A percentile compares a stretch with the other conserved stretches of the same genome.
These are phyloP conservation scores for Candida oleophila DNA, from an alignment of 805 yeast genomes.

Conservation along the genomic window DNA sequence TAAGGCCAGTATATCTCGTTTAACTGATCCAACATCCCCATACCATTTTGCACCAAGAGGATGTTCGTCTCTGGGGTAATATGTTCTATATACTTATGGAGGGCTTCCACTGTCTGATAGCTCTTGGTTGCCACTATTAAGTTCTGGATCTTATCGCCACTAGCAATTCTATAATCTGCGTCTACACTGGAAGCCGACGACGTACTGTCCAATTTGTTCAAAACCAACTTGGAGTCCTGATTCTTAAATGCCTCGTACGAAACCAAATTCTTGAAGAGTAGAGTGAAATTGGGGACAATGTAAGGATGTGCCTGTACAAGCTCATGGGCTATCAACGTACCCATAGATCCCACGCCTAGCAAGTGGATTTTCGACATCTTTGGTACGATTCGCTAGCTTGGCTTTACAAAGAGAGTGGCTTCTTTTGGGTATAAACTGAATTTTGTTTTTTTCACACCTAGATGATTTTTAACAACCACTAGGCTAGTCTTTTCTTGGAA, in stretches of 20 bases:
- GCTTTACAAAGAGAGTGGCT: not conserved
- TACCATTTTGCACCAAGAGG: conserved; percentile 79
- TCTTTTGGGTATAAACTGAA: too few species aligned
- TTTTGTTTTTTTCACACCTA: too few species aligned
- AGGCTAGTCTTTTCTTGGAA: too few species aligned
- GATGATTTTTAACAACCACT: too few species aligned
- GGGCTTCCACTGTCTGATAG: conserved; percentile 65
- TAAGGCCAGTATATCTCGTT: conserved; percentile 55
- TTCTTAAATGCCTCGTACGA: conserved; percentile 1
- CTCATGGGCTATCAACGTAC: conserved; percentile 46
- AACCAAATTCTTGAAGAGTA: not conserved
- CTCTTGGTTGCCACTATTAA: conserved; percentile 80
- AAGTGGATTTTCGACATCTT: conserved; percentile 28
- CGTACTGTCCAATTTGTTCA: not conserved
- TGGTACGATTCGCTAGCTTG: not conserved
- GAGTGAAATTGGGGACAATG: conserved; percentile 21
- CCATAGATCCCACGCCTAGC: conserved; percentile 56
- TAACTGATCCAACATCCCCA: conserved; percentile 65
- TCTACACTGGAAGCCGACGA: conserved; percentile 2
- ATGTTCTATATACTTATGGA: conserved; percentile 50
- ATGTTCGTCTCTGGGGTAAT: conserved; percentile 54
- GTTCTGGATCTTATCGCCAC: conserved; percentile 39
- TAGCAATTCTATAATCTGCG: conserved; percentile 6
- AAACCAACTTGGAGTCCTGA: conserved; percentile 2
- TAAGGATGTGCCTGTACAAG: conserved; percentile 41